These are phyloP conservation scores for Ogataea neopini DNA, from an alignment of 805 yeast species.

Conservation along the genomic window DNA sequence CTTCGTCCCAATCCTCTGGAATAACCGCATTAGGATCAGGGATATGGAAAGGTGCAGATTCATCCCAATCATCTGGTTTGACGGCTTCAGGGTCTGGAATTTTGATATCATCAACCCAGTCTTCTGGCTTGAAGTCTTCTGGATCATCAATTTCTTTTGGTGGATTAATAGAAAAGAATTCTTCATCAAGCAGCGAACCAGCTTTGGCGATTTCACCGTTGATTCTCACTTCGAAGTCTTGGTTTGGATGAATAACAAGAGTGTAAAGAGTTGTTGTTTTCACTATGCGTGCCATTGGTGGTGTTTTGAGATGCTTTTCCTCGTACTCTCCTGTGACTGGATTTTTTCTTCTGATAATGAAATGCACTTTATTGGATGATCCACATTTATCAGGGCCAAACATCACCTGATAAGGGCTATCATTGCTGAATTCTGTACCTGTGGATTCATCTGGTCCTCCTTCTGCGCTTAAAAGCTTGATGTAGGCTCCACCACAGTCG, in stretches of 20 bases:
- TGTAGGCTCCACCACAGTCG: conserved; percentile 86
- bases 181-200: conserved; percentile 63
- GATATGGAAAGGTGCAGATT: conserved; percentile 60
- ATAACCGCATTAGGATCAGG: conserved; percentile 64
- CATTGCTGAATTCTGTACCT: conserved; percentile 52
- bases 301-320: conserved; percentile 66
- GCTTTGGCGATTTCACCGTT: conserved; percentile 74
- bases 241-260: conserved; percentile 62
- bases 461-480: conserved; percentile 62
- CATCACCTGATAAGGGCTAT: conserved; percentile 80
- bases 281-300: conserved; percentile 65
- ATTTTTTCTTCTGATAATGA: conserved; percentile 63
- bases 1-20: conserved; percentile 83
- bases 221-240: conserved; percentile 75
- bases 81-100: conserved; percentile 68
- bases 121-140: conserved; percentile 64
- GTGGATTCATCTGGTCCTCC: conserved; percentile 34
- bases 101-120: conserved; percentile 73
- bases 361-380: conserved; percentile 72
- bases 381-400: conserved; percentile 97
- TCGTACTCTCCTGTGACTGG: conserved; percentile 56
- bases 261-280: conserved; percentile 73
- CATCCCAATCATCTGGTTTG: conserved; percentile 89
- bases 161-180: conserved; percentile 59
- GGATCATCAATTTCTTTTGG: conserved; percentile 62